These are phyloP conservation scores for Ploettnerulaceae sp. DNA, from an alignment of 2,329 filamentous ascomycete species.

Conservation along the genomic window DNA sequence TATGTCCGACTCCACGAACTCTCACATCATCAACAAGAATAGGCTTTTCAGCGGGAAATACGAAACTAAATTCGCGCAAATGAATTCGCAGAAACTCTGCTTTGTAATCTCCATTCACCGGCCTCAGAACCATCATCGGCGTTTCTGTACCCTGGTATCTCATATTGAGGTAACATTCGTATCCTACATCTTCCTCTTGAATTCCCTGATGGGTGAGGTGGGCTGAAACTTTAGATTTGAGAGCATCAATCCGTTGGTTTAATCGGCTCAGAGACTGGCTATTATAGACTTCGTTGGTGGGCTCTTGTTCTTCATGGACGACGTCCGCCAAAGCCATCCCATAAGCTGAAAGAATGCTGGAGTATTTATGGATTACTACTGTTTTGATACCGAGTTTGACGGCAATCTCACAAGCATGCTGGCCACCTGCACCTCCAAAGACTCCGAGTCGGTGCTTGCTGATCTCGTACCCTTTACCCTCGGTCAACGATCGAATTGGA, in stretches of 20 bases:
- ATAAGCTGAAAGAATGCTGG: constrained; percentile 83
- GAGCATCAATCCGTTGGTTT: constrained; percentile 62
- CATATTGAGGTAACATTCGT: constrained; percentile 94
- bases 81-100: constrained; percentile 83
- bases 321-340: constrained; percentile 58
- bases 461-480: constrained; percentile 88
- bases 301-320: not conserved
- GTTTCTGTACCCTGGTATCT: constrained; percentile 84
- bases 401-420: constrained; percentile 88
- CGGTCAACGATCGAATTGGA: constrained; percentile 83
- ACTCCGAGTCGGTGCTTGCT: constrained; percentile 86
- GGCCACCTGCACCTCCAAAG: constrained; percentile 86
- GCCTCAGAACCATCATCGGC: constrained; percentile 85
- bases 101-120: constrained; percentile 69
- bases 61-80: constrained; percentile 90
- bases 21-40: constrained; percentile 89
- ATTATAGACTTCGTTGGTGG: not conserved
- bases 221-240: constrained; percentile 73
- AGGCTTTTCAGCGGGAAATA: constrained; percentile 76
- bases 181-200: constrained; percentile 64
- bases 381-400: constrained; percentile 78
- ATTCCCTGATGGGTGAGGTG: constrained; percentile 75
- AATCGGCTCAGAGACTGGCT: too few species aligned
- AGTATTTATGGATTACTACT: constrained; percentile 82
- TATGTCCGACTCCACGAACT: constrained; percentile 83